A percentile compares a stretch with the other conserved stretches of the same genome.
phyloP scores from a whole-genome alignment of 306 rosid species.

The Malus sieversii region DNA sequence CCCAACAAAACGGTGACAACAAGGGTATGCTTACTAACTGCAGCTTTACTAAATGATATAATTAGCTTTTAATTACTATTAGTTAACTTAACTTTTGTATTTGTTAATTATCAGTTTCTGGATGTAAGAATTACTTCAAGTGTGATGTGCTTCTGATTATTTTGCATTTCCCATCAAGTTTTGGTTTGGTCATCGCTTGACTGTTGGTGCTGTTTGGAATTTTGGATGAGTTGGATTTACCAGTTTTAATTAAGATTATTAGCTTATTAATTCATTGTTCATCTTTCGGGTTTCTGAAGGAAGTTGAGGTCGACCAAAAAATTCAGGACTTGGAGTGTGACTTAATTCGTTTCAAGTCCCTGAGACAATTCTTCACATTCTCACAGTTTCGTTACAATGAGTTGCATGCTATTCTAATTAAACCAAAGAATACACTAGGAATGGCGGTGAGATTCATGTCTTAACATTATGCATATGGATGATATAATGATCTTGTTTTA shows the following conservation, averaged over 20 bases:
- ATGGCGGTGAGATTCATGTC: not conserved
- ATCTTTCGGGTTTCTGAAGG: not conserved
- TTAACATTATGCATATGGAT: not conserved
- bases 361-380: too few species aligned
- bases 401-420: not conserved
- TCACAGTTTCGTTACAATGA: not conserved
- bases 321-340: too few species aligned
- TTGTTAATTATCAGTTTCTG: not conserved
- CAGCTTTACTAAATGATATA: too few species aligned
- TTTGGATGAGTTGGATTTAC: not conserved
- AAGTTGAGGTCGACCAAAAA: too few species aligned
- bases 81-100: not conserved
- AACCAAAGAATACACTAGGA: not conserved
- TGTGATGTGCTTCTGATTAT: too few species aligned
- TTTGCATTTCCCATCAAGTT: not conserved
- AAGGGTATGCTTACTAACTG: conserved; percentile 4
- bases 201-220: not conserved
- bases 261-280: too few species aligned
- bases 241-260: not conserved
- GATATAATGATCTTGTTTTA: not conserved
- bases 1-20: conserved; percentile 30
- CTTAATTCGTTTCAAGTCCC: too few species aligned
- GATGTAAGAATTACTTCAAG: not conserved
- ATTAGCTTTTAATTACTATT: too few species aligned
- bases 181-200: not conserved